Base-by-base conservation (phyloP, 2,329 filamentous ascomycete genomes). In the Talaromyces marneffei region DNA sequence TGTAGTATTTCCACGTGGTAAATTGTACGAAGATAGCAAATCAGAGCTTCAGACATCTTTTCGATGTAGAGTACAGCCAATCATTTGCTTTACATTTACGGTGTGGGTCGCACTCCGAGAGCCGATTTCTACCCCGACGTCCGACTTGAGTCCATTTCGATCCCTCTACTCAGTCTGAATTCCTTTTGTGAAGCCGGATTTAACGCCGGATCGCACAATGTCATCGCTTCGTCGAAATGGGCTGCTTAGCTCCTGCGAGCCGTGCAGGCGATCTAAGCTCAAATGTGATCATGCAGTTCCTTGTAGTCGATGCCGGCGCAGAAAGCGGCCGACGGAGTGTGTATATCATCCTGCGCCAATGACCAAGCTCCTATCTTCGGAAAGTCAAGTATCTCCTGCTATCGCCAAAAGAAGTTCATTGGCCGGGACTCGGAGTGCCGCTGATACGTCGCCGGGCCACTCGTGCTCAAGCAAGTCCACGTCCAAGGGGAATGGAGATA, bases 241-340 rank as follows among this genome's bases (percentile, higher is more conserved):
- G 12, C 65, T 71, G n/a, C 64, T 71, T 10, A 72, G 73, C 52
- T 75, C 73, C 9, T 76, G 74, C 55, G 72, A 76, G 63, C 72
- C 74, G 16, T 75, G 74, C 61, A 70, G 74, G 35, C 72, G 72
- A 62, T 70, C 72, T 16, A 75, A 76, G 61, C 66, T 74, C 50
- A 71, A 69, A 55, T 75, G 73, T 61, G 72, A 74, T 53, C 73
- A 75, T 61, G 67, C 66, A 8, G 64, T 68, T 52, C 74, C 74
- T 2, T 65, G 73, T 10, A 74, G 31, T 27, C 33, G 60, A 35
- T 62, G 56, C 29, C 55, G 60, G 40, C 60, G 60, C 14, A 62
- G 60, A 20, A 57, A 48, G 48, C 59, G 42, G 20, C 29, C 60
- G 16, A 25, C 46, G 14, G 29, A 54, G 14, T 62, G 60, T 39